Conservation (phyloP, 176 grass and related monocot species). For the Oryza brachyantha region DNA sequence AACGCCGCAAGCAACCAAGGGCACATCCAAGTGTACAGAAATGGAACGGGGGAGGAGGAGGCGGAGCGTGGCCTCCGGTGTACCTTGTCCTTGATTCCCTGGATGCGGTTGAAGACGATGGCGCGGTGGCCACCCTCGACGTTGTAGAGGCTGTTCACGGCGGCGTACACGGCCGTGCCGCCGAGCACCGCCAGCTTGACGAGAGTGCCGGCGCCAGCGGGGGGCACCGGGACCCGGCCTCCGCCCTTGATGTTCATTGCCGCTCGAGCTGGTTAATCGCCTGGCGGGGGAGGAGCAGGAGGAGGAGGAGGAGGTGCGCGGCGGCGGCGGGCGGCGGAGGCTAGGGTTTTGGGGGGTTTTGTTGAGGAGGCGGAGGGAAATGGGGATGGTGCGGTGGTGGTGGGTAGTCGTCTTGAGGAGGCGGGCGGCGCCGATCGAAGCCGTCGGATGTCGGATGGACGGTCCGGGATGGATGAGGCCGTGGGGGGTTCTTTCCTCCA, state of each 20-base stretch:
- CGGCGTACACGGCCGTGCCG: conserved; percentile 66
- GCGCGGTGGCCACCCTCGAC: conserved; percentile 83
- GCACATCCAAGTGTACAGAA: not conserved
- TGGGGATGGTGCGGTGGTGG: not conserved
- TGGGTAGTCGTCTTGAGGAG: not conserved
- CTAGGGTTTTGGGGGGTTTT: conserved; percentile 44
- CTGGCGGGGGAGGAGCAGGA: not conserved
- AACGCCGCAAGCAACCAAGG: not conserved
- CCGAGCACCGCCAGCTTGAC: conserved; percentile 62
- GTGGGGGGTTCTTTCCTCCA: conserved; percentile 35
- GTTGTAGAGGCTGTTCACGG: conserved; percentile 76
- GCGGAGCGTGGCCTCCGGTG: too few relatives aligned
- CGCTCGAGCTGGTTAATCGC: not conserved
- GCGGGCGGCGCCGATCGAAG: not conserved
- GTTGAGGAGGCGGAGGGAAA: not conserved
- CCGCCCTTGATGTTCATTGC: conserved; percentile 63
- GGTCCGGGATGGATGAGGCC: not conserved
- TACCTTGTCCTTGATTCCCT: conserved; percentile 80
- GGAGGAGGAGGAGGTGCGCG: not conserved
- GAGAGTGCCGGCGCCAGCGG: conserved; percentile 38
- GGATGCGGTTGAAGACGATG: conserved; percentile 84
- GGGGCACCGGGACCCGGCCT: conserved; percentile 45
- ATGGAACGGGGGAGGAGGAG: not conserved
- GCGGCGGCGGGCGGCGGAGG: not conserved
- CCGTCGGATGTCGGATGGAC: not conserved